These are phyloP conservation scores for Gynostemma pentaphyllum DNA, from an alignment of 306 rosid species.

Conservation along the genomic window DNA sequence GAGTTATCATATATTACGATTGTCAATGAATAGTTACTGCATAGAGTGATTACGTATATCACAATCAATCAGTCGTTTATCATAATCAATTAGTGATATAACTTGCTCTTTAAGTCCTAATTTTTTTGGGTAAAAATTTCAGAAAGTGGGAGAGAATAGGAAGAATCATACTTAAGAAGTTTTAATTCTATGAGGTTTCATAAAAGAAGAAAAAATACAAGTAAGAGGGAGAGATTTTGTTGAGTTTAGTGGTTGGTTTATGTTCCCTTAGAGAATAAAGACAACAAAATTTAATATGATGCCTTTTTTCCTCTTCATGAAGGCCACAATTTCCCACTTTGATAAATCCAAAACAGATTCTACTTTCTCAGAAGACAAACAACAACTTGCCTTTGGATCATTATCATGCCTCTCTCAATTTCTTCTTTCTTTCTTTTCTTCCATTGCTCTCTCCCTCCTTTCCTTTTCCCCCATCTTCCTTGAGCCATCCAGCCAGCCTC, in stretches of 20 bases:
- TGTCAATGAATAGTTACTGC: too few relatives aligned
- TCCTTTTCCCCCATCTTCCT: conserved; percentile 3
- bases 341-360: conserved; percentile 12
- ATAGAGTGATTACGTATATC: too few relatives aligned
- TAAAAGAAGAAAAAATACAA: neutral
- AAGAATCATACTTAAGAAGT: too few relatives aligned
- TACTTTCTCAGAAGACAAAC: conserved; percentile 20
- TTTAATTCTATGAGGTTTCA: too few relatives aligned
- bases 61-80: too few relatives aligned
- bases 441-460: conserved; percentile 4
- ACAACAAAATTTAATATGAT: conserved; percentile 24
- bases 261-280: conserved; percentile 17
- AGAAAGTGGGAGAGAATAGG: too few relatives aligned
- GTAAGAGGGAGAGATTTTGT: neutral
- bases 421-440: conserved; percentile 25
- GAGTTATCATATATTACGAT: too few relatives aligned
- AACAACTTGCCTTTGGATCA: conserved; percentile 52
- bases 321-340: conserved; percentile 16
- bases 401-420: too few relatives aligned
- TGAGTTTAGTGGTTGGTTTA: neutral
- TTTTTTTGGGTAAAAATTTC: too few relatives aligned
- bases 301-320: neutral
- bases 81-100: too few relatives aligned
- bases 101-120: too few relatives aligned
- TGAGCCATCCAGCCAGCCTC: too few relatives aligned